Evolutionary conservation across 2,329 filamentous ascomycete species (phyloP).

Genomic region (Cryphonectria nitschkei): DNA sequence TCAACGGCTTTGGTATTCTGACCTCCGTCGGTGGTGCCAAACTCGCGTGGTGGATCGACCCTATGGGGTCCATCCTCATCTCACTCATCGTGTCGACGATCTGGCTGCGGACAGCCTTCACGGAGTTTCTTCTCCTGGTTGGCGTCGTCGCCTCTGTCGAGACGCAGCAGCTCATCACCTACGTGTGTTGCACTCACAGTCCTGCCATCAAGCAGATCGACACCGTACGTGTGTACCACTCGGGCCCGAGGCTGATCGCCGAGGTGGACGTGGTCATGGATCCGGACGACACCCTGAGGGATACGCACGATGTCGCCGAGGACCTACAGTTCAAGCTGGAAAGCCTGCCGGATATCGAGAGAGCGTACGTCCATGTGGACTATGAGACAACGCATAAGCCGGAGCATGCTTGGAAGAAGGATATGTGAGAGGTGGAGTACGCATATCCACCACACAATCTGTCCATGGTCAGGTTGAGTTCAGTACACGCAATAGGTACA

Average conservation of each 20-base stretch:
- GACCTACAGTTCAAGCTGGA: conserved; percentile 93
- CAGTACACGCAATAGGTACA: neutral
- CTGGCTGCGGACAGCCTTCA: conserved; percentile 85
- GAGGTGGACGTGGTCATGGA: conserved; percentile 98
- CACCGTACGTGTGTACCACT: conserved; percentile 93
- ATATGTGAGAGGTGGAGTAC: conserved; percentile 47
- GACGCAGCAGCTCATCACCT: conserved; percentile 92
- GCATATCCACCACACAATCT: neutral
- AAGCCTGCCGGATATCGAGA: conserved; percentile 86
- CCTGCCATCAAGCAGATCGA: conserved; percentile 83
- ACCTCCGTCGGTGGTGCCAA: conserved; percentile 91
- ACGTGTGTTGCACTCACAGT: conserved; percentile 93
- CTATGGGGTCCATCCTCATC: conserved; percentile 84
- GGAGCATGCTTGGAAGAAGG: conserved; percentile 71
- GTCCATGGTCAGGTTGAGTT: neutral
- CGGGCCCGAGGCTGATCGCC: conserved; percentile 83
- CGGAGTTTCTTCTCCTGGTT: conserved; percentile 88
- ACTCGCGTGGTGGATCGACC: conserved; percentile 93
- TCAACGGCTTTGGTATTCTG: conserved; percentile 91
- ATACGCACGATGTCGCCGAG: conserved; percentile 92
- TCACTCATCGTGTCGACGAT: conserved; percentile 76
- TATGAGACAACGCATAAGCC: conserved; percentile 96
- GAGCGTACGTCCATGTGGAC: conserved; percentile 95
- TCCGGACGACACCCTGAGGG: conserved; percentile 68
- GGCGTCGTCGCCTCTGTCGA: conserved; percentile 85